Conservation (phyloP, 805 yeast species). For the Schwanniomyces yamadae region DNA sequence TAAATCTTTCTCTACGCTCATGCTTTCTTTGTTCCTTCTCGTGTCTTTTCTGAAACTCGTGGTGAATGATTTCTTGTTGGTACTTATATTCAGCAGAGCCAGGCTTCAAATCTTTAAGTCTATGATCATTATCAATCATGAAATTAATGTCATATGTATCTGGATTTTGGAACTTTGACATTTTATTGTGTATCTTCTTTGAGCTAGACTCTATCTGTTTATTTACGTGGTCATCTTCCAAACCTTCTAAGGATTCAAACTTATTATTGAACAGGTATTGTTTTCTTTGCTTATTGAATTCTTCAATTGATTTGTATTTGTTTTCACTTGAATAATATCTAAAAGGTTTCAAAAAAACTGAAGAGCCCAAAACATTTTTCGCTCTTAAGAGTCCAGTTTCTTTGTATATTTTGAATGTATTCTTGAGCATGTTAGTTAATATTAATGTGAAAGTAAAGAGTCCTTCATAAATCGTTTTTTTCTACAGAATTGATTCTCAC, state of each 20-base stretch:
- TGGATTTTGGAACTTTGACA: constrained; percentile 13
- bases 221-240: constrained; percentile 12
- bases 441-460: too few species aligned
- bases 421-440: background rate
- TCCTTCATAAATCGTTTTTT: too few species aligned
- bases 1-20: constrained; percentile 44
- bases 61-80: constrained; percentile 25
- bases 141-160: constrained; percentile 19
- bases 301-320: constrained; percentile 25
- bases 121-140: constrained; percentile 31
- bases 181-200: constrained; percentile 6
- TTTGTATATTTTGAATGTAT: background rate
- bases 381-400: background rate
- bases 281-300: constrained; percentile 36
- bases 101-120: constrained; percentile 23
- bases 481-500: too few species aligned
- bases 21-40: constrained; percentile 26
- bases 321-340: constrained; percentile 7
- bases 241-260: constrained; percentile 17
- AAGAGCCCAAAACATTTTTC: background rate
- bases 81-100: constrained; percentile 40
- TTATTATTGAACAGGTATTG: constrained; percentile 27
- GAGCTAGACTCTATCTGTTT: constrained; percentile 5
- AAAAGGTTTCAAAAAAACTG: background rate
- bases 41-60: constrained; percentile 24